Percentiles rank a stretch among this genome's conserved stretches.
Evolutionary conservation across 1,284 basidiomycete genomes (phyloP).

Genomic region (Ustilago nuda): DNA sequence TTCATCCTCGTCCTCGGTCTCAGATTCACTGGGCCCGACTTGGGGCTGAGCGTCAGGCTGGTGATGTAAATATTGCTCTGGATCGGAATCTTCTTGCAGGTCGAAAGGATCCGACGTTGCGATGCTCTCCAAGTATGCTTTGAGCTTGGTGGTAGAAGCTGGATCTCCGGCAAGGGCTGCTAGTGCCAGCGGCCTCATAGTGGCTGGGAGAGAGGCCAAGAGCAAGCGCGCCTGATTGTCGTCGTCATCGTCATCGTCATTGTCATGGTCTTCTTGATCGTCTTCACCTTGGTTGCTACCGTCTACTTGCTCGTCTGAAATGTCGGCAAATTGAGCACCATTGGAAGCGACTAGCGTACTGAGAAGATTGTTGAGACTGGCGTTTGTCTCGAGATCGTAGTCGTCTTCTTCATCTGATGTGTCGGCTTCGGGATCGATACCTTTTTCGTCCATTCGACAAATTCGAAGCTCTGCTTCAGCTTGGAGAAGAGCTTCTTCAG

Average conservation of each 20-base stretch:
- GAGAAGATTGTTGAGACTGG: conserved; percentile 19
- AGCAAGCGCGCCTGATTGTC: conserved; percentile 21
- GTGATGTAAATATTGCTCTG: conserved; percentile 6
- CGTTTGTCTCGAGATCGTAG: conserved; percentile 34
- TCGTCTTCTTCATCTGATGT: conserved; percentile 43
- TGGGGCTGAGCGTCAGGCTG: conserved; percentile 4
- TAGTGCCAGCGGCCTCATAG: conserved; percentile 23
- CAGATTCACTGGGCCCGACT: conserved; percentile 13
- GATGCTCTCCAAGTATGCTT: conserved; percentile 21
- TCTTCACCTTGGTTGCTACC: conserved; percentile 13
- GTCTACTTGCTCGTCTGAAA: conserved; percentile 15
- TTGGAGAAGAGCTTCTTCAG: conserved; percentile 45
- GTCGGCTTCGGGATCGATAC: conserved; percentile 47
- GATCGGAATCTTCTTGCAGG: conserved; percentile 10
- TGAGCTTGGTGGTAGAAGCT: conserved; percentile 9
- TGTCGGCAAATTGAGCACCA: conserved; percentile 3
- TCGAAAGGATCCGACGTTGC: conserved; percentile 31
- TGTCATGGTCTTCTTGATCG: conserved; percentile 11
- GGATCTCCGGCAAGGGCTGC: conserved; percentile 27
- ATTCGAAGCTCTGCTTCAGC: conserved; percentile 48
- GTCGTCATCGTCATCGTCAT: conserved; percentile 17
- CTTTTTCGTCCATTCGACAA: conserved; percentile 48
- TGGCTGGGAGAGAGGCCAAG: conserved; percentile 14
- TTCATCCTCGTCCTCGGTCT: conserved; percentile 8
- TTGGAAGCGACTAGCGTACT: conserved; percentile 16